These are phyloP conservation scores for Leucocoprinus birnbaumii DNA, from an alignment of 768 basidiomycete species.

Conservation along the genomic window DNA sequence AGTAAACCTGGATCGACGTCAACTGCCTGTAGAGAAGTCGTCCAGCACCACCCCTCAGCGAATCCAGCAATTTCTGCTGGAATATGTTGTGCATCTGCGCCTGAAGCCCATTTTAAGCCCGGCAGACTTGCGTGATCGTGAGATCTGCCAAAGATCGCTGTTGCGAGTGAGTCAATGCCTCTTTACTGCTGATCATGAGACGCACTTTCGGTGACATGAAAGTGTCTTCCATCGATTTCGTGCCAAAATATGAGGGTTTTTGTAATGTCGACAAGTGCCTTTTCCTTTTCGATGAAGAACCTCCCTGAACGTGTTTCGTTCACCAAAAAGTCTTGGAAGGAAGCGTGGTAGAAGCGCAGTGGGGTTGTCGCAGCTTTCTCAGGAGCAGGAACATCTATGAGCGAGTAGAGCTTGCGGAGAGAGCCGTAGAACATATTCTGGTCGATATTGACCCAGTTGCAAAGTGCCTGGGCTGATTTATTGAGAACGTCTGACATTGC, in stretches of 20 bases:
- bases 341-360: background rate
- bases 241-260: background rate
- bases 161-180: background rate
- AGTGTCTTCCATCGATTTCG: background rate
- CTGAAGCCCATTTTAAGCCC: background rate
- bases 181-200: background rate
- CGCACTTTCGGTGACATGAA: background rate
- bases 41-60: background rate
- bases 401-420: background rate
- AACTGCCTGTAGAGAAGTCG: too few relatives aligned
- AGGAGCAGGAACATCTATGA: background rate
- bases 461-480: background rate
- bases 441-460: background rate
- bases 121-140: slow-evolving; percentile 1
- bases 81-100: background rate
- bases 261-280: background rate
- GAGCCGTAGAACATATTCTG: background rate
- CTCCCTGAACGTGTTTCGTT: background rate
- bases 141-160: too few relatives aligned
- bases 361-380: background rate
- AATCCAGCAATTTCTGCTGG: background rate
- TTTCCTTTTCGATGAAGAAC: background rate
- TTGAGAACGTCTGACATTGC: background rate
- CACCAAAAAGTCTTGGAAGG: slow-evolving; percentile 1
- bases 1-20: too few relatives aligned